These are phyloP conservation scores for Colletotrichum brevisporum DNA, from an alignment of 2,329 filamentous ascomycete species.

Conservation along the genomic window DNA sequence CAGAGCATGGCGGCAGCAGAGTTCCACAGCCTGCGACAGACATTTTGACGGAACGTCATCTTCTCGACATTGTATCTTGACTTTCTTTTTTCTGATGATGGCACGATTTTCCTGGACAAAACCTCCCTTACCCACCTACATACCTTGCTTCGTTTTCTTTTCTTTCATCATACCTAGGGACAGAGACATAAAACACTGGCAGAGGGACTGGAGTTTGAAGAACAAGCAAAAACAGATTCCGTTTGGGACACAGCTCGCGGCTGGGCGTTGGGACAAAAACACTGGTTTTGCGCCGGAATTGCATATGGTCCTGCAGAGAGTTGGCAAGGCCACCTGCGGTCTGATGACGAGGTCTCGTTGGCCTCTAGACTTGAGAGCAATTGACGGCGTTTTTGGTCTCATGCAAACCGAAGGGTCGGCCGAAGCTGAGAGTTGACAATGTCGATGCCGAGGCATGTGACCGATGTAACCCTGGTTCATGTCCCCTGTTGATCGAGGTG, in stretches of 20 bases:
- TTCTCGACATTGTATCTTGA: conserved; percentile 13
- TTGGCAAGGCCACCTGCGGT: conserved; percentile 4
- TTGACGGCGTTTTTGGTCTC: conserved; percentile 31
- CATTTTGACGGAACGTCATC: conserved; percentile 6
- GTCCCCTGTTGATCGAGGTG: neutral
- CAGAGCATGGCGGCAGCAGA: conserved; percentile 13
- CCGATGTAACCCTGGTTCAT: neutral
- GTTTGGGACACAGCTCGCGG: conserved; percentile 19
- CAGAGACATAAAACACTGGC: conserved; percentile 32
- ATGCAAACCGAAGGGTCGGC: neutral
- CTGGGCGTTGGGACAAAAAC: conserved; percentile 31
- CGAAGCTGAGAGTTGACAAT: neutral
- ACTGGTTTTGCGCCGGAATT: conserved; percentile 21
- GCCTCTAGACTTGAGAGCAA: conserved; percentile 22
- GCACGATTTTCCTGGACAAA: conserved; percentile 31
- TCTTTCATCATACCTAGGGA: conserved; percentile 31
- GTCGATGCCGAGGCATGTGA: conserved; percentile 25
- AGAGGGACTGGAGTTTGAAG: conserved; percentile 27
- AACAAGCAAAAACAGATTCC: conserved; percentile 24
- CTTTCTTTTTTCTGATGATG: conserved; percentile 26
- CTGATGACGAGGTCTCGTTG: neutral
- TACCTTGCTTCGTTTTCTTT: conserved; percentile 23
- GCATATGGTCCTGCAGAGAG: conserved; percentile 19
- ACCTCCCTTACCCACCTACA: conserved; percentile 25
- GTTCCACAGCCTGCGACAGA: conserved; percentile 6